Conservation (phyloP, 176 grass and related monocot genomes). For the Tillandsia leiboldiana region DNA sequence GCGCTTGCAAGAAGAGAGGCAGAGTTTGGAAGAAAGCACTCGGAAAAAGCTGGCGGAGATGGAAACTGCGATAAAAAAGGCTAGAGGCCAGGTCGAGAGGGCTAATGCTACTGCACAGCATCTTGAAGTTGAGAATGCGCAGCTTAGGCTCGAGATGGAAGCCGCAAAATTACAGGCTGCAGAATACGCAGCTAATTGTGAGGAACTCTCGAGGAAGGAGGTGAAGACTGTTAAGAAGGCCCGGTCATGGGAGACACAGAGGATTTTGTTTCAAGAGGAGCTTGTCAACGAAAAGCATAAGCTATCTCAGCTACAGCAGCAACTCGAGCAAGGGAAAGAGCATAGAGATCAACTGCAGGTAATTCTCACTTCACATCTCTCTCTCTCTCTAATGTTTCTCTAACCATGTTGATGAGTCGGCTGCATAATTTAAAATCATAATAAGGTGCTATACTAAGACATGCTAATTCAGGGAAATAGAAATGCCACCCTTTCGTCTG, state of each 20-base stretch:
- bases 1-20: constrained; percentile 61
- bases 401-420: not conserved
- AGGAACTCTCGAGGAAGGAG: constrained; percentile 65
- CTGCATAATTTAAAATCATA: no score
- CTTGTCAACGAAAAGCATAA: constrained; percentile 55
- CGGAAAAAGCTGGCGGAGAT: constrained; percentile 89
- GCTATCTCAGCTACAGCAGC: constrained; percentile 37
- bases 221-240: constrained; percentile 63
- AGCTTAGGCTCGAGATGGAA: constrained; percentile 77
- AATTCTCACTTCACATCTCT: constrained; percentile 17
- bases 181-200: constrained; percentile 40
- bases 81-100: constrained; percentile 54
- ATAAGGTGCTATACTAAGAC: no score
- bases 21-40: constrained; percentile 62
- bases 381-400: not conserved
- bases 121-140: constrained; percentile 54
- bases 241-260: constrained; percentile 74
- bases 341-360: constrained; percentile 53
- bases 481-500: no score
- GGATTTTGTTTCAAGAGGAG: constrained; percentile 54
- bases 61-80: constrained; percentile 76
- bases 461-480: no score
- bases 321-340: constrained; percentile 56
- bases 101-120: constrained; percentile 53
- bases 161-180: constrained; percentile 54